Percentiles rank a stretch among this genome's conserved stretches.
These are phyloP conservation scores for Kwoniella botswanensis DNA, from an alignment of 768 basidiomycete genomes.

Conservation along the genomic window DNA sequence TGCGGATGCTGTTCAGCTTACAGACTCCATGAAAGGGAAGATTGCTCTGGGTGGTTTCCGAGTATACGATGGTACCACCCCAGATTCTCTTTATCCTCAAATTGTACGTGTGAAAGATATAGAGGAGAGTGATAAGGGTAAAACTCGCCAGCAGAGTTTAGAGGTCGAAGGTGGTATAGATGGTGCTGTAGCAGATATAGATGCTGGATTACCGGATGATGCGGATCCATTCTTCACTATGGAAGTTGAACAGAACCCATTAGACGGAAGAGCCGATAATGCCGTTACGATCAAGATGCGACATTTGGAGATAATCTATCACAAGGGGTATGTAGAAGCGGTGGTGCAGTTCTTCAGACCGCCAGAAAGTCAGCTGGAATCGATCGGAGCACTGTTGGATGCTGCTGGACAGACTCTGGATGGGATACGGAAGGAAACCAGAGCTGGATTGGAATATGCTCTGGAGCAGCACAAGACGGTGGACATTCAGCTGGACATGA, in stretches of 20 bases:
- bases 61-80: constrained; percentile 89
- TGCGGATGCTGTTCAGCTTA: constrained; percentile 80
- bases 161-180: constrained; percentile 34
- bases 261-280: constrained; percentile 89
- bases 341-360: constrained; percentile 90
- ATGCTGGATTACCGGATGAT: constrained; percentile 57
- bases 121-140: constrained; percentile 27
- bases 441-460: constrained; percentile 91
- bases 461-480: constrained; percentile 92
- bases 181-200: constrained; percentile 35
- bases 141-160: constrained; percentile 39
- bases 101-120: constrained; percentile 81
- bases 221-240: constrained; percentile 76
- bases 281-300: constrained; percentile 87
- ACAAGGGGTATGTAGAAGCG: constrained; percentile 89
- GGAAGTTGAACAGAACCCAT: constrained; percentile 88
- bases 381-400: constrained; percentile 86
- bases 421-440: constrained; percentile 87
- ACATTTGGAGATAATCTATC: constrained; percentile 96
- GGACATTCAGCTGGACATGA: constrained; percentile 94
- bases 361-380: constrained; percentile 91
- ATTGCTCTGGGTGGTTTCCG: constrained; percentile 83
- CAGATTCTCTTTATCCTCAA: constrained; percentile 78
- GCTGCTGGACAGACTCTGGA: constrained; percentile 93
- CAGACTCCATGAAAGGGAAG: constrained; percentile 82